These are phyloP conservation scores for Mortierella hygrophila DNA, from an alignment of 192 early-diverging fungal genomes.

Conservation along the genomic window DNA sequence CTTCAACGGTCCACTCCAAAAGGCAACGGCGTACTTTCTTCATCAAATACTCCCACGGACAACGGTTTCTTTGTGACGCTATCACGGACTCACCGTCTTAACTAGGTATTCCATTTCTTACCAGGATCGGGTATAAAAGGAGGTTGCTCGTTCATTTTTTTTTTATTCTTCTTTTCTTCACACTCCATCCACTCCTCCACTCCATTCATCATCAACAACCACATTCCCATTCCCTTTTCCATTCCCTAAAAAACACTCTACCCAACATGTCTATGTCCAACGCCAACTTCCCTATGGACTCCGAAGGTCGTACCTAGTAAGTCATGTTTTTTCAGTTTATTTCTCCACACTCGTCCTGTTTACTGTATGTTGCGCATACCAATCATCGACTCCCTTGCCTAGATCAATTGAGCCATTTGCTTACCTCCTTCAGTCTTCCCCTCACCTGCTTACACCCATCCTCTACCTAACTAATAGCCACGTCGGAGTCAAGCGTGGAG, in stretches of 20 bases:
- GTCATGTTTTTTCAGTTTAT: constrained; percentile 1
- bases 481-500: constrained; percentile 79
- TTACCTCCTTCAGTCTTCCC: background rate
- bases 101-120: background rate
- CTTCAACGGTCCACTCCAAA: background rate
- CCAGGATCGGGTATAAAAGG: constrained; percentile 2
- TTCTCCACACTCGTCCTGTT: background rate
- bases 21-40: background rate
- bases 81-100: background rate
- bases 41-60: too few species aligned
- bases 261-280: constrained; percentile 60
- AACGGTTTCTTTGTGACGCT: too few species aligned
- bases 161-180: background rate
- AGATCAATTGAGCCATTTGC: too few species aligned
- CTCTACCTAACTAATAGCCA: constrained; percentile 58
- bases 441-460: background rate
- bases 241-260: background rate
- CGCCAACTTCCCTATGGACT: constrained; percentile 87
- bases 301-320: constrained; percentile 80
- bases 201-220: constrained; percentile 5
- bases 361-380: background rate
- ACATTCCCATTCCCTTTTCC: background rate
- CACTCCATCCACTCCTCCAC: constrained; percentile 11
- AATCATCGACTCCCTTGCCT: background rate
- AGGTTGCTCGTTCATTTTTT: too few species aligned